Conservation (phyloP, 768 basidiomycete genomes). For the Mycena pura region DNA sequence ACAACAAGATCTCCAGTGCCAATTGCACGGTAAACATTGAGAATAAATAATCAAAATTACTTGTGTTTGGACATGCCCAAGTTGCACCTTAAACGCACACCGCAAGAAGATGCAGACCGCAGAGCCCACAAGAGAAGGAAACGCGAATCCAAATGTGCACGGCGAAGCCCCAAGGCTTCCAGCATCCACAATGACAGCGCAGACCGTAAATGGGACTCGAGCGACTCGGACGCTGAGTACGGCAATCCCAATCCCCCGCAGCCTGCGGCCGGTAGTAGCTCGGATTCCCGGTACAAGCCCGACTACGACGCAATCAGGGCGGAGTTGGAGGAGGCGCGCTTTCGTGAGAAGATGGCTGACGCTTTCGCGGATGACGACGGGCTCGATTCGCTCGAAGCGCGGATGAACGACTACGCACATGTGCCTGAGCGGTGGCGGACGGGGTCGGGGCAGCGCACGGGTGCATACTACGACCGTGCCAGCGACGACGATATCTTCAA, state of each 20-base stretch:
- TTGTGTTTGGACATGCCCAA: no score
- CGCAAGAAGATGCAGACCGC: conserved; percentile 60
- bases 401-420: conserved; percentile 72
- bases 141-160: conserved; percentile 36
- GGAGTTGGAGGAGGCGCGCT: conserved; percentile 68
- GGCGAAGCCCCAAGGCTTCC: conserved; percentile 8
- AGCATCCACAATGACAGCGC: conserved; percentile 15
- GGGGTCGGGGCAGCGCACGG: conserved; percentile 30
- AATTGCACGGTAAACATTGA: no score
- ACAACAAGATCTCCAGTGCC: no score
- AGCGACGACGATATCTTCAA: conserved; percentile 49
- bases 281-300: conserved; percentile 37
- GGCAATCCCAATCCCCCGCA: conserved; percentile 30
- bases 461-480: conserved; percentile 29
- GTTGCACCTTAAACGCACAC: conserved; percentile 68
- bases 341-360: conserved; percentile 75
- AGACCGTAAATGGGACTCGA: conserved; percentile 56
- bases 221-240: conserved; percentile 48
- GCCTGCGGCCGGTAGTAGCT: conserved; percentile 13
- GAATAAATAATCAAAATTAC: no score
- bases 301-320: conserved; percentile 58
- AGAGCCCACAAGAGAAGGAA: conserved; percentile 45
- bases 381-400: conserved; percentile 66
- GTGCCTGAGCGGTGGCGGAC: conserved; percentile 74
- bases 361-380: conserved; percentile 78